Evolutionary conservation across 2,329 filamentous ascomycete genomes (phyloP).

Genomic region (Passalora sequoiae): DNA sequence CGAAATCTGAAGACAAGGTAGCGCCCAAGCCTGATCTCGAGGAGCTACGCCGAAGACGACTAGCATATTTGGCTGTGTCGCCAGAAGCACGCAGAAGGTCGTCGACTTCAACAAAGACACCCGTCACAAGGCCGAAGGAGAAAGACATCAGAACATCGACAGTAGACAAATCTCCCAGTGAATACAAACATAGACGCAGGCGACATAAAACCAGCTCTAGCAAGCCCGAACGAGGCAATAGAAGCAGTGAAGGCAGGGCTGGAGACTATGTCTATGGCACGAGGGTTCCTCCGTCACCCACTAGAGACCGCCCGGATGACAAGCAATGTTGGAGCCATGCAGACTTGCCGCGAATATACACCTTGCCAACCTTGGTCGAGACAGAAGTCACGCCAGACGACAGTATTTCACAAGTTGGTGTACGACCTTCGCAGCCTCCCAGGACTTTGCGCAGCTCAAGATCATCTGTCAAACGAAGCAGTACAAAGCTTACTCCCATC

Average conservation of each 20-base stretch:
- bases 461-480: conserved; percentile 18
- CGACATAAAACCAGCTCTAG: conserved; percentile 10
- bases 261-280: conserved; percentile 16
- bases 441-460: conserved; percentile 4
- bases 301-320: background rate
- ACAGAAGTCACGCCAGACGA: conserved; percentile 29
- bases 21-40: conserved; percentile 35
- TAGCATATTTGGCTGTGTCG: conserved; percentile 32
- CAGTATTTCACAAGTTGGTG: conserved; percentile 29
- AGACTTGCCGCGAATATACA: conserved; percentile 12
- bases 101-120: conserved; percentile 3
- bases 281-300: background rate
- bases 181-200: conserved; percentile 9
- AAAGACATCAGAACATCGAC: conserved; percentile 11
- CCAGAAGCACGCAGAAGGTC: conserved; percentile 9
- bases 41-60: conserved; percentile 36
- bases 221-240: conserved; percentile 5
- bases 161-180: conserved; percentile 5
- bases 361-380: conserved; percentile 14
- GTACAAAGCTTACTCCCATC: conserved; percentile 23
- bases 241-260: background rate
- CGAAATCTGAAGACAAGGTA: conserved; percentile 14
- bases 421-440: conserved; percentile 7
- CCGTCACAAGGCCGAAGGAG: background rate
- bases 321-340: conserved; percentile 3